These are phyloP conservation scores for Sclerotinia spermophila DNA, from an alignment of 2,329 filamentous ascomycete genomes.

Conservation along the genomic window DNA sequence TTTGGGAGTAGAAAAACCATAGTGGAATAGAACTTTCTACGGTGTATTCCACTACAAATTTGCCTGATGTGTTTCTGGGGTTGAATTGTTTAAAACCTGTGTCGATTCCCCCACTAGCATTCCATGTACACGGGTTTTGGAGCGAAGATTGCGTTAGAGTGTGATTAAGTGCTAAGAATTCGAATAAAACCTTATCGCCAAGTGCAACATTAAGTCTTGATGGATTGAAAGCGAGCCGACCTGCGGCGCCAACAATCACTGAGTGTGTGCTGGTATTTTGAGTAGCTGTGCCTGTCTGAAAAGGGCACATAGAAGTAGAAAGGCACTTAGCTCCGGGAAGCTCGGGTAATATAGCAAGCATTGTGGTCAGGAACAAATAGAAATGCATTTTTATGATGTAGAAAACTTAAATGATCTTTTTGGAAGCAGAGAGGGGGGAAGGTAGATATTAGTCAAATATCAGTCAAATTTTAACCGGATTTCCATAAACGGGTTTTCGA, in stretches of 20 bases:
- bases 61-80: neutral
- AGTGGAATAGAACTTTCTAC: neutral
- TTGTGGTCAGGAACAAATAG: neutral
- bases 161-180: neutral
- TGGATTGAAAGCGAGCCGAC: neutral
- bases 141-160: neutral
- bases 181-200: neutral
- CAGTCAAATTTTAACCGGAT: no score
- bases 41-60: neutral
- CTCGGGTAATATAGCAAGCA: neutral
- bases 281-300: neutral
- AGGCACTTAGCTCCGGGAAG: neutral
- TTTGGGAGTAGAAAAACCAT: neutral
- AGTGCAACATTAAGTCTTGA: neutral
- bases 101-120: neutral
- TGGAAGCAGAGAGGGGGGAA: no score
- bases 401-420: neutral
- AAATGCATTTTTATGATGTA: neutral
- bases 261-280: neutral
- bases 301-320: neutral
- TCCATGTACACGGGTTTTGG: neutral
- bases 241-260: neutral
- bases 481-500: no score
- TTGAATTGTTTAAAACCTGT: neutral
- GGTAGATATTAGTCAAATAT: no score